These are phyloP conservation scores for Umbelopsis vinacea DNA, from an alignment of 192 early-diverging fungal species.

Conservation along the genomic window DNA sequence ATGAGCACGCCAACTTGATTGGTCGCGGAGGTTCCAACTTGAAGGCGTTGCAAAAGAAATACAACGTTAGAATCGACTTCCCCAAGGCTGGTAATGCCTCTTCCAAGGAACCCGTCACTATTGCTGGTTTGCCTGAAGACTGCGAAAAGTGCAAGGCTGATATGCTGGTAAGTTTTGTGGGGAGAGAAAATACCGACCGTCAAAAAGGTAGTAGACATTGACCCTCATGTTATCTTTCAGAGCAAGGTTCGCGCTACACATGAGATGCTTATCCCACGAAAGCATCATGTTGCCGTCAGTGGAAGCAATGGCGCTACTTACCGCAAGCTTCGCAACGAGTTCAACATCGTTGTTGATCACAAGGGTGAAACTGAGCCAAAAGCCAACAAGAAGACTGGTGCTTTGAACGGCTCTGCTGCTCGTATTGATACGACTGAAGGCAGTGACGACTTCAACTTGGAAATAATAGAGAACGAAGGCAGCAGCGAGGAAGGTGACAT, in stretches of 20 bases:
- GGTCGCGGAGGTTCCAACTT: slow-evolving; percentile 77
- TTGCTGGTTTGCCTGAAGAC: slow-evolving; percentile 61
- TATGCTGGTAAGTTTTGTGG: slow-evolving; percentile 8
- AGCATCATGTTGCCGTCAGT: slow-evolving; percentile 52
- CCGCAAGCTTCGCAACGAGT: slow-evolving; percentile 64
- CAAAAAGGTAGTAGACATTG: background rate
- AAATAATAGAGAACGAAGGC: slow-evolving; percentile 36
- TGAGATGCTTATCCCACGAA: slow-evolving; percentile 55
- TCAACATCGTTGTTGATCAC: slow-evolving; percentile 62
- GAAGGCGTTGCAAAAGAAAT: slow-evolving; percentile 68
- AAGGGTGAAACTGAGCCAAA: slow-evolving; percentile 40
- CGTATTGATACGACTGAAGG: slow-evolving; percentile 45
- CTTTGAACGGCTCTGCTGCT: slow-evolving; percentile 29
- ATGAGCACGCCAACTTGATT: slow-evolving; percentile 81
- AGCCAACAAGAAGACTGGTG: slow-evolving; percentile 23
- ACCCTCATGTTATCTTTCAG: slow-evolving; percentile 25
- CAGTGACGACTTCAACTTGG: slow-evolving; percentile 41
- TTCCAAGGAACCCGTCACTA: slow-evolving; percentile 47
- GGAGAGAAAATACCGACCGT: background rate
- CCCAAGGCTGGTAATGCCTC: slow-evolving; percentile 36
- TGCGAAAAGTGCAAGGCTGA: slow-evolving; percentile 43
- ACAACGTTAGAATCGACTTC: slow-evolving; percentile 70
- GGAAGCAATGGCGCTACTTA: slow-evolving; percentile 54
- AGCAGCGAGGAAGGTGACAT: slow-evolving; percentile 35
- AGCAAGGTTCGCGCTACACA: slow-evolving; percentile 55